phyloP scores from a whole-genome alignment of 2,329 filamentous ascomycete species.

The Pseudofabraea citricarpa region DNA sequence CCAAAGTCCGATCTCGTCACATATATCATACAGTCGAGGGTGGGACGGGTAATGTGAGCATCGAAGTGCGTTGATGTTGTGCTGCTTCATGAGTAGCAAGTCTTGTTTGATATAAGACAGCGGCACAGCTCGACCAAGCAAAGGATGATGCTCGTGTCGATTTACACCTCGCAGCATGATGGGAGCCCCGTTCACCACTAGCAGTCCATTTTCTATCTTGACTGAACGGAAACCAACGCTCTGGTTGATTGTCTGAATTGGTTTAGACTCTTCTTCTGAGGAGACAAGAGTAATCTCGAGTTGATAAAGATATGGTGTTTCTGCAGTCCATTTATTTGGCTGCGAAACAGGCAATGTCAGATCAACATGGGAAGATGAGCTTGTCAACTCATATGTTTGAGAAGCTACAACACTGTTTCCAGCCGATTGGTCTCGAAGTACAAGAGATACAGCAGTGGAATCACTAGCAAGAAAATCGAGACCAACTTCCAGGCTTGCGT shows the following conservation, averaged over 20 bases:
- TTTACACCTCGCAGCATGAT: constrained; percentile 62
- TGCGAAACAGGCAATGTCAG: constrained; percentile 31
- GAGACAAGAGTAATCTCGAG: constrained; percentile 42
- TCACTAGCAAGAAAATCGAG: constrained; percentile 29
- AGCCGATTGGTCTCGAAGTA: constrained; percentile 7
- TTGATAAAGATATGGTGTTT: constrained; percentile 57
- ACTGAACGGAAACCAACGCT: constrained; percentile 60
- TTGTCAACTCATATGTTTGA: not conserved
- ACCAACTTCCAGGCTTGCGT: constrained; percentile 40
- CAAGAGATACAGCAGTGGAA: constrained; percentile 3
- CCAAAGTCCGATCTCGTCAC: constrained; percentile 64
- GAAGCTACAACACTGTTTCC: constrained; percentile 1
- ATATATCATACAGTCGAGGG: constrained; percentile 52
- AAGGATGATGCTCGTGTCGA: constrained; percentile 65
- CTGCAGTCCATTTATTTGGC: constrained; percentile 66
- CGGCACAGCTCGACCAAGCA: constrained; percentile 45
- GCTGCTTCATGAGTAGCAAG: constrained; percentile 61
- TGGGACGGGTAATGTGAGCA: constrained; percentile 67
- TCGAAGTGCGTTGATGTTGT: constrained; percentile 68
- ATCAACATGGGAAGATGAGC: constrained; percentile 1
- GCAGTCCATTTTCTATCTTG: constrained; percentile 54
- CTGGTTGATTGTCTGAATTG: constrained; percentile 34
- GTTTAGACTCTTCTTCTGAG: constrained; percentile 23
- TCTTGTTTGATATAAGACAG: constrained; percentile 54
- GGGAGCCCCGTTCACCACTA: constrained; percentile 57